Conservation (phyloP, 768 basidiomycete genomes). For the Termitomyces sp. region DNA sequence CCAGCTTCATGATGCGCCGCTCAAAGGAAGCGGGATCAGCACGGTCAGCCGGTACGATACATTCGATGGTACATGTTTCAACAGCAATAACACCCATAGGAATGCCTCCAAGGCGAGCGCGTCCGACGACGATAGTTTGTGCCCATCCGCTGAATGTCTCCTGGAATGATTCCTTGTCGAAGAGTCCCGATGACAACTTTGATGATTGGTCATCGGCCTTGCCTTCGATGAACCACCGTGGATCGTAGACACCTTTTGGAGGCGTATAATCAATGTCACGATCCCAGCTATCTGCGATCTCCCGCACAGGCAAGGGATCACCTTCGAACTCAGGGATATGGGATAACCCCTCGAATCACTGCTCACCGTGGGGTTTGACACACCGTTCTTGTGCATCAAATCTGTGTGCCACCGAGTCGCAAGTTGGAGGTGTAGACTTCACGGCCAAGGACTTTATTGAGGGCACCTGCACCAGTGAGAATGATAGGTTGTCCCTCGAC, state of each 20-base stretch:
- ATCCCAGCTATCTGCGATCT: slow-evolving; percentile 80
- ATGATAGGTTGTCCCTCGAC: slow-evolving; percentile 99
- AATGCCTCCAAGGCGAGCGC: slow-evolving; percentile 94
- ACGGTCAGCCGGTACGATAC: slow-evolving; percentile 94
- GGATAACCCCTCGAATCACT: slow-evolving; percentile 95
- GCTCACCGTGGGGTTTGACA: slow-evolving; percentile 91
- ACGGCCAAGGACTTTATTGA: slow-evolving; percentile 98
- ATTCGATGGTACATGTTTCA: slow-evolving; percentile 95
- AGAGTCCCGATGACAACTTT: slow-evolving; percentile 86
- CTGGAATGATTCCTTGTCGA: slow-evolving; percentile 97
- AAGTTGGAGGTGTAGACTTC: slow-evolving; percentile 99
- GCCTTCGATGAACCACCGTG: slow-evolving; percentile 96
- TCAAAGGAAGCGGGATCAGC: slow-evolving; percentile 97
- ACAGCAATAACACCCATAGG: slow-evolving; percentile 98
- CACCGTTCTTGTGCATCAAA: slow-evolving; percentile 99
- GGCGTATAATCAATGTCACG: slow-evolving; percentile 87
- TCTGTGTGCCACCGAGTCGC: slow-evolving; percentile 99
- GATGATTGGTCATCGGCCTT: slow-evolving; percentile 79
- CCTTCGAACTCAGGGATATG: slow-evolving; percentile 87
- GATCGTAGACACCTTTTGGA: slow-evolving; percentile 94
- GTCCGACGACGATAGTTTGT: slow-evolving; percentile 96
- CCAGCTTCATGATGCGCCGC: slow-evolving; percentile 99
- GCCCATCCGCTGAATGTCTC: slow-evolving; percentile 99
- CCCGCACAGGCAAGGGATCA: slow-evolving; percentile 74
- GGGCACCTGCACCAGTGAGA: slow-evolving; percentile 91